Evolutionary conservation across 192 early-diverging fungal genomes (phyloP).

Genomic region (Entomortierella parvispora): DNA sequence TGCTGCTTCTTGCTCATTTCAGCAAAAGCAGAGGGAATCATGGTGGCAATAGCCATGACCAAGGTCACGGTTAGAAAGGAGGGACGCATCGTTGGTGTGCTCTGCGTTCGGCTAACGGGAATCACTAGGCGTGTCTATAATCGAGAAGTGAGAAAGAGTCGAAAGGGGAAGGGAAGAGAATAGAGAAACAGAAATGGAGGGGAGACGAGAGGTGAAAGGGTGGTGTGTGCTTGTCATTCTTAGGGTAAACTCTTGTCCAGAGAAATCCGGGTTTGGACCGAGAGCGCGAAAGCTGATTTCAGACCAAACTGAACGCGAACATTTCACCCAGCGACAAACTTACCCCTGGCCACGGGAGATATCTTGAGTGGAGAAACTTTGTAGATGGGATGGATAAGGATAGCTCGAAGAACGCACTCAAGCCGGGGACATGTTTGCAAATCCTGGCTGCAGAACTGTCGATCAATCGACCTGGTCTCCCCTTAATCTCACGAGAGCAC

Average conservation of each 20-base stretch:
- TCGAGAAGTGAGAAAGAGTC: not conserved
- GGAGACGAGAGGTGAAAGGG: not conserved
- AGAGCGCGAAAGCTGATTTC: slow-evolving; percentile 26
- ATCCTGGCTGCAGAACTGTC: no score
- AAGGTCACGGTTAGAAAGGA: slow-evolving; percentile 29
- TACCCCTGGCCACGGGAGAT: slow-evolving; percentile 5
- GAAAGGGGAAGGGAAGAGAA: not conserved
- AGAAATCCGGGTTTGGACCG: slow-evolving; percentile 25
- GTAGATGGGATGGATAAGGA: slow-evolving; percentile 29
- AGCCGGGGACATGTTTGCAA: no score
- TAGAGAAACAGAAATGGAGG: not conserved
- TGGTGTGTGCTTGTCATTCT: not conserved
- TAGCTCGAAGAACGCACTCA: not conserved
- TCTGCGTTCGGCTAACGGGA: no score
- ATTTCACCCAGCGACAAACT: no score
- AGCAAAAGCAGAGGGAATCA: not conserved
- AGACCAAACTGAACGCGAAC: slow-evolving; percentile 22
- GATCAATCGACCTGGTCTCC: no score
- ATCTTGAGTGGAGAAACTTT: not conserved
- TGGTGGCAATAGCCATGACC: slow-evolving; percentile 22
- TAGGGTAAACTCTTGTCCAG: no score
- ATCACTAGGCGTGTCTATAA: not conserved
- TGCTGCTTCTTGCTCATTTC: slow-evolving; percentile 41
- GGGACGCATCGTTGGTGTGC: slow-evolving; percentile 30
- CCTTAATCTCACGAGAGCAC: no score